phyloP scores from a whole-genome alignment of 2,329 filamentous ascomycete genomes.

The Phyllosticta ampelicida region DNA sequence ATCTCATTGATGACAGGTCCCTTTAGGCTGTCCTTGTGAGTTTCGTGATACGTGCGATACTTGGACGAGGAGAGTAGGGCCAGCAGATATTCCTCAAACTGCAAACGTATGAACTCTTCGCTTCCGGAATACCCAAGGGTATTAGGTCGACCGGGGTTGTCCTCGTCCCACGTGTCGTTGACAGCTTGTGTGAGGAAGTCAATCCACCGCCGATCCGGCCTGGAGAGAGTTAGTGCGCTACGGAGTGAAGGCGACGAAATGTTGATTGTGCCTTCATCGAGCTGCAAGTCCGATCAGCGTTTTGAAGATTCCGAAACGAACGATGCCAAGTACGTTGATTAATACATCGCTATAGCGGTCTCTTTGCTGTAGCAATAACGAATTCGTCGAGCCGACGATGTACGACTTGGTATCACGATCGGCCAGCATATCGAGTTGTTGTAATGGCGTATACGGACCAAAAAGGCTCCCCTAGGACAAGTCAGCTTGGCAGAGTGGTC shows the following conservation, averaged over 20 bases:
- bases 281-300: slow-evolving; percentile 25
- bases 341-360: slow-evolving; percentile 94
- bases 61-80: slow-evolving; percentile 81
- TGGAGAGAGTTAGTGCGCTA: slow-evolving; percentile 64
- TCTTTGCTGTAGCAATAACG: slow-evolving; percentile 81
- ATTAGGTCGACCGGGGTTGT: slow-evolving; percentile 79
- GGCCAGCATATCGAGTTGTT: slow-evolving; percentile 87
- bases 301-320: neutral
- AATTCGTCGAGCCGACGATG: slow-evolving; percentile 94
- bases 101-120: slow-evolving; percentile 92
- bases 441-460: slow-evolving; percentile 89
- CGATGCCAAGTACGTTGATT: slow-evolving; percentile 52
- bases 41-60: slow-evolving; percentile 52
- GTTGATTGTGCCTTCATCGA: slow-evolving; percentile 79
- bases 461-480: slow-evolving; percentile 68
- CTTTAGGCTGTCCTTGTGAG: slow-evolving; percentile 43
- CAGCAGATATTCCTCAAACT: slow-evolving; percentile 94
- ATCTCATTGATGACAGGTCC: slow-evolving; percentile 42
- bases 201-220: slow-evolving; percentile 88
- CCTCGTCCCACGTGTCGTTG: slow-evolving; percentile 91
- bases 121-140: slow-evolving; percentile 91
- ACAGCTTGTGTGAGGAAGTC: slow-evolving; percentile 90
- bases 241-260: slow-evolving; percentile 73
- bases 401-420: slow-evolving; percentile 95
- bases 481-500: neutral